phyloP scores from a whole-genome alignment of 129 eudicot genomes.

The Deinandra increscens region DNA sequence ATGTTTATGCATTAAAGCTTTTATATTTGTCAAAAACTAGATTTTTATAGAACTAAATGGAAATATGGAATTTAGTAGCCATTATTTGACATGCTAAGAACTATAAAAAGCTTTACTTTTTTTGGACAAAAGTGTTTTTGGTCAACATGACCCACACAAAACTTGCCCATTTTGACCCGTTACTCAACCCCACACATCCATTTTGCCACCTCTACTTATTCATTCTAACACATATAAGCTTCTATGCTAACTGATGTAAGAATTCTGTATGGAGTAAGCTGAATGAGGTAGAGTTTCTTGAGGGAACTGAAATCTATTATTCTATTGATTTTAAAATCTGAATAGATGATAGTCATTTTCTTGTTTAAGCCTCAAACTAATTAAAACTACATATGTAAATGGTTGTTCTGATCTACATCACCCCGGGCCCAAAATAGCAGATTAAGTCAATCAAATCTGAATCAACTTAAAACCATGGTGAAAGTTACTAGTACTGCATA shows the following conservation, averaged over 20 bases:
- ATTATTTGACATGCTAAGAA: neutral
- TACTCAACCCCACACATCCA: neutral
- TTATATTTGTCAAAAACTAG: neutral
- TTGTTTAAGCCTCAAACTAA: neutral
- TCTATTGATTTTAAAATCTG: neutral
- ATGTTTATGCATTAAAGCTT: neutral
- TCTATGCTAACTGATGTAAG: slow-evolving; percentile 14
- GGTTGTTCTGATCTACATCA: neutral
- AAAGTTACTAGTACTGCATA: neutral
- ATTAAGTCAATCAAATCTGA: neutral
- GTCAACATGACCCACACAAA: slow-evolving; percentile 1
- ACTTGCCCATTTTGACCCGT: neutral
- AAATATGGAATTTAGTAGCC: neutral
- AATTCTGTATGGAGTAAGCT: neutral
- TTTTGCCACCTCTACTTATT: slow-evolving; percentile 1
- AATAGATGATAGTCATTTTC: neutral
- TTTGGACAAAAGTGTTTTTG: neutral
- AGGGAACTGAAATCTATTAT: slow-evolving; percentile 12
- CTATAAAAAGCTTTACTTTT: neutral
- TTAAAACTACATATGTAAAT: neutral
- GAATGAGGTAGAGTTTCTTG: neutral
- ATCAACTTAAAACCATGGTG: neutral
- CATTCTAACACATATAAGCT: slow-evolving; percentile 1
- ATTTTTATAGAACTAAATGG: neutral
- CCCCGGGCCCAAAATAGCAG: neutral